Evolutionary conservation across 768 basidiomycete genomes (phyloP).

Genomic region (Termitomyces heimii): DNA sequence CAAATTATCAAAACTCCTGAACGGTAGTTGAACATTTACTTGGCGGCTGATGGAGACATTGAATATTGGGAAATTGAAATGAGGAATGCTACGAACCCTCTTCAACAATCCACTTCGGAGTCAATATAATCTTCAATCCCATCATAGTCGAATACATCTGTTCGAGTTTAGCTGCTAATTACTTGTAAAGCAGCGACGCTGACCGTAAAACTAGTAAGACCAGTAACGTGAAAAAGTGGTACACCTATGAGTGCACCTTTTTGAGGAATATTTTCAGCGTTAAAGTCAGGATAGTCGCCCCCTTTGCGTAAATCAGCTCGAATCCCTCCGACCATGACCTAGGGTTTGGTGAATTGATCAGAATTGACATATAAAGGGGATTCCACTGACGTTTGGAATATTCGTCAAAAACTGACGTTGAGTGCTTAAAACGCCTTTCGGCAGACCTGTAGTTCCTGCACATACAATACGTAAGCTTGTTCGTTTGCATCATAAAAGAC

Average conservation of each 20-base stretch:
- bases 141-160: conserved; percentile 50
- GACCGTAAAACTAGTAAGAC: conserved; percentile 44
- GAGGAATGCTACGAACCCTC: conserved; percentile 34
- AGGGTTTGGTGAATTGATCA: not conserved
- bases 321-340: conserved; percentile 40
- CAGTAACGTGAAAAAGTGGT: conserved; percentile 66
- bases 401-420: conserved; percentile 61
- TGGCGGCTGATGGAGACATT: conserved; percentile 19
- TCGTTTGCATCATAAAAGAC: not conserved
- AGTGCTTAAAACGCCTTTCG: conserved; percentile 63
- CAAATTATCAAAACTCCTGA: not conserved
- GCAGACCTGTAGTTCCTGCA: conserved; percentile 45
- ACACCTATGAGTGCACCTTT: conserved; percentile 50
- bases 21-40: conserved; percentile 10
- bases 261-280: conserved; percentile 33
- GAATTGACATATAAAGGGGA: not conserved
- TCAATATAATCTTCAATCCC: conserved; percentile 51
- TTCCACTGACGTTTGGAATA: conserved; percentile 40
- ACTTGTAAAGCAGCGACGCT: conserved; percentile 8
- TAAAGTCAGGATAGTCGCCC: conserved; percentile 29
- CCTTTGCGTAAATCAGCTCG: conserved; percentile 43
- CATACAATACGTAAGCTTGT: not conserved
- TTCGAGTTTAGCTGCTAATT: not conserved
- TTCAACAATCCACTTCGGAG: conserved; percentile 51
- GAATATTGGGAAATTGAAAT: not conserved